Base-by-base conservation (phyloP, 108 stramenopile species). In the Halocafeteria seosinensis region DNA sequence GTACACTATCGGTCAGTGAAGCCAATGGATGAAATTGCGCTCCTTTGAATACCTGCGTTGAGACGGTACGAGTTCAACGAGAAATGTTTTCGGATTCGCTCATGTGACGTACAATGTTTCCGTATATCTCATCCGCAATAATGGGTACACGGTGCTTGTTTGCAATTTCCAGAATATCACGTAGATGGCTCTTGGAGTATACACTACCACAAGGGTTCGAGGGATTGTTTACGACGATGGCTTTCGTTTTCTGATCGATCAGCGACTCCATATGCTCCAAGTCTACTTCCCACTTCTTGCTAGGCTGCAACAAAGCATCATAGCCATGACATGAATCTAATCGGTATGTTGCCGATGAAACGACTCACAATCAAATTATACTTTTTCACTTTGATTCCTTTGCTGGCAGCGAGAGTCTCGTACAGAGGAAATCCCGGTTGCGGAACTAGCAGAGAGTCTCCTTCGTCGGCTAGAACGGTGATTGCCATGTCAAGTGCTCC, bases 81-180 rank as follows among this genome's bases (percentile, higher is more conserved):
- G n/a, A n/a, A n/a, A n/a, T n/a, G n/a, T n/a, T n/a, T n/a, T n/a
- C n/a, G n/a, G n/a, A n/a, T n/a, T n/a, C n/a, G n/a, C n/a, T n/a
- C n/a, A n/a, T n/a, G n/a, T n/a, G n/a, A n/a, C n/a, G n/a, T n/a
- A 70, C n/a, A n/a, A 90, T 68, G 61, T 83, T 80, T 29, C 92
- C 90, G 65, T 94, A 94, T 34, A 94, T 84, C 70, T 94, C 92
- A 78, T 94, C 92, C 4, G 87, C 73, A 34, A 94, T 73, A 3
- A 90, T 85, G 8, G 85, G 85, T 11, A 91, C 6, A 2, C 65
- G 72, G 71, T 83, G 73, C 64, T 55, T 66, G 37, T 71, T 73
- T 29, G 87, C 88, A 50, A 88, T 71, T 13, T 50, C 62, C 29
- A 86, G 67, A 21, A 90, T 72, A 0, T 76, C 69, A 6, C 36